Percentiles rank a stretch among this genome's conserved stretches.
Conservation (phyloP, 2,329 filamentous ascomycete species). For the Sporothrix protearum region DNA sequence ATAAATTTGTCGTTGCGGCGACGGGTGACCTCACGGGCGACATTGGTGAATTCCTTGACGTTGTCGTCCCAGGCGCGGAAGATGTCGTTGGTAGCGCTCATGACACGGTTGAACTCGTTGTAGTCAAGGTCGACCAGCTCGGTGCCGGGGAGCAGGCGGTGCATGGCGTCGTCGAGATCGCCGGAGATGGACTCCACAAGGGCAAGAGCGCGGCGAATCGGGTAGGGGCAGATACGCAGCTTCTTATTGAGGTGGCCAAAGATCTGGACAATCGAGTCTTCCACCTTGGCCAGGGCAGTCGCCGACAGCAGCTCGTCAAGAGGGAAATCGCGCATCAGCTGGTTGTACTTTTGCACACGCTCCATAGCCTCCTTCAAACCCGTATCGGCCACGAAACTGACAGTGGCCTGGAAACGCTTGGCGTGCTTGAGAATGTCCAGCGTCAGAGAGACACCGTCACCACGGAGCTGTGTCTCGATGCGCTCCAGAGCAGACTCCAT, state of each 20-base stretch:
- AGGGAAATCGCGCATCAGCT: constrained; percentile 97
- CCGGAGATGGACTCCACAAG: constrained; percentile 96
- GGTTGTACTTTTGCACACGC: constrained; percentile 96
- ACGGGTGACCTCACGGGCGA: constrained; percentile 89
- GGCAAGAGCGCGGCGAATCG: constrained; percentile 82
- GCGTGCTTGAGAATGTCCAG: constrained; percentile 94
- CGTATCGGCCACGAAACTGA: constrained; percentile 95
- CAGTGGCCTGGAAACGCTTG: constrained; percentile 95
- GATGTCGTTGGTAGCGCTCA: constrained; percentile 78
- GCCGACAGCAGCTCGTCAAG: constrained; percentile 91
- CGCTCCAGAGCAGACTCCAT: constrained; percentile 93
- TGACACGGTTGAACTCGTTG: constrained; percentile 79
- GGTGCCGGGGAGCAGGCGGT: constrained; percentile 78
- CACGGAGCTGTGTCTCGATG: constrained; percentile 82
- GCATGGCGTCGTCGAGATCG: constrained; percentile 82
- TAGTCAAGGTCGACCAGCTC: constrained; percentile 91
- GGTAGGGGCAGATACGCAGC: constrained; percentile 91
- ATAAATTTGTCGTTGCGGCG: constrained; percentile 97
- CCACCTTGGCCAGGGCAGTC: constrained; percentile 80
- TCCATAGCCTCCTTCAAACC: constrained; percentile 95
- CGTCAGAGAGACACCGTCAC: constrained; percentile 84
- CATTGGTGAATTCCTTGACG: constrained; percentile 95
- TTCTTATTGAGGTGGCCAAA: constrained; percentile 98
- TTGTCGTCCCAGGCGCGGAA: constrained; percentile 95
- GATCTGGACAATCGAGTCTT: constrained; percentile 84